A percentile compares a stretch with the other conserved stretches of the same genome.
Evolutionary conservation across 306 rosid species (phyloP).

Genomic region (Cajanus cajan): DNA sequence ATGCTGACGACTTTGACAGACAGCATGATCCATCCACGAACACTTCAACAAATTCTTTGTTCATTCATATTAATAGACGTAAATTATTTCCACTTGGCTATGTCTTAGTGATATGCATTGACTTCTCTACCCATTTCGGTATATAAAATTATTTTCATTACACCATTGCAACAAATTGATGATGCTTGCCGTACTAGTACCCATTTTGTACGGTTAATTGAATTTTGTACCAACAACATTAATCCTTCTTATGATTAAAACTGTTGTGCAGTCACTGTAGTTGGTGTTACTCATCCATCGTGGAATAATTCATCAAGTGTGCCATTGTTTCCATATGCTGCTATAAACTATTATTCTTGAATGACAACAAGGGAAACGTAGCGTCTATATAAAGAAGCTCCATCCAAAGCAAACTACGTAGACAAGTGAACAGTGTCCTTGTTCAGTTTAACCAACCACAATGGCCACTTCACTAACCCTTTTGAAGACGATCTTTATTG

Average conservation of each 20-base stretch:
- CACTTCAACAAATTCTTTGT: no score
- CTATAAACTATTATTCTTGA: not conserved
- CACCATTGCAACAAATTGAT: not conserved
- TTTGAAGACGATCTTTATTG: conserved; percentile 18
- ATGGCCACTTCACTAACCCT: conserved; percentile 16
- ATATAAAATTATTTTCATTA: not conserved
- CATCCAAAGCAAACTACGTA: not conserved
- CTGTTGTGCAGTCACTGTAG: not conserved
- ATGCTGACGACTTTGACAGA: not conserved
- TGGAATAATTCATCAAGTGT: not conserved
- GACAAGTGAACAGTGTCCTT: not conserved
- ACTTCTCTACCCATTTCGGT: not conserved
- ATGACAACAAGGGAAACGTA: not conserved
- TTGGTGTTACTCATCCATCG: not conserved
- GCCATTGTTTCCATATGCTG: not conserved
- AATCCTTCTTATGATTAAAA: not conserved
- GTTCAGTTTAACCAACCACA: not conserved
- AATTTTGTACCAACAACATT: not conserved
- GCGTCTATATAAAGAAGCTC: conserved; percentile 1
- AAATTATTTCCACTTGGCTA: not conserved
- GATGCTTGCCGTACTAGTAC: conserved; percentile 4
- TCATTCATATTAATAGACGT: not conserved
- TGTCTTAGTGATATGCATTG: not conserved
- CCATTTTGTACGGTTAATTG: conserved; percentile 4
- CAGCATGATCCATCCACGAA: conserved; percentile 3